Conservation (phyloP, 176 grass and related monocot genomes). For the Triticum monococcum region DNA sequence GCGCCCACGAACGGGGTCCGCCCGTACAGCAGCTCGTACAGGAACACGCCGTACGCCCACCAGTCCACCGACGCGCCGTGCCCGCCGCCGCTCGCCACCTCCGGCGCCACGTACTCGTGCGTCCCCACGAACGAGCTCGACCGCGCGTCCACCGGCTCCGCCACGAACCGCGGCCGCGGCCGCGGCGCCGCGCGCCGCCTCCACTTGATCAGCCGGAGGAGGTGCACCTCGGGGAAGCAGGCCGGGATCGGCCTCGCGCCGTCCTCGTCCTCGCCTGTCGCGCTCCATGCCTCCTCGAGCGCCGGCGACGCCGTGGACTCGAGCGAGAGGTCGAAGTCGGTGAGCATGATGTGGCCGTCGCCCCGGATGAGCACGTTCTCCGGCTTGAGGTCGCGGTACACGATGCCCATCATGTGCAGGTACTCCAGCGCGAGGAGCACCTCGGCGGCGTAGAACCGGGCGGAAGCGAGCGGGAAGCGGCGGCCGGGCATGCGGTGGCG, state of each 20-base stretch:
- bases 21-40: slow-evolving; percentile 86
- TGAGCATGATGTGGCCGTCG: slow-evolving; percentile 98
- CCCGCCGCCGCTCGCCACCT: slow-evolving; percentile 69
- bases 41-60: slow-evolving; percentile 94
- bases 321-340: slow-evolving; percentile 97
- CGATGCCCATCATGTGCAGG: slow-evolving; percentile 98
- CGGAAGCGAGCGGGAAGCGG: slow-evolving; percentile 70
- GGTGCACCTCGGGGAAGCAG: slow-evolving; percentile 61
- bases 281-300: slow-evolving; percentile 41
- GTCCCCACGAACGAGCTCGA: slow-evolving; percentile 92
- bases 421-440: slow-evolving; percentile 92
- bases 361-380: slow-evolving; percentile 94
- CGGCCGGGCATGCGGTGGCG: slow-evolving; percentile 70
- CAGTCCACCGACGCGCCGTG: slow-evolving; percentile 94
- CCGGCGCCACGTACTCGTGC: slow-evolving; percentile 93
- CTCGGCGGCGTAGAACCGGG: slow-evolving; percentile 91
- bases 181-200: slow-evolving; percentile 8
- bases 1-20: slow-evolving; percentile 75
- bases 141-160: slow-evolving; percentile 72
- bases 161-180: slow-evolving; percentile 55
- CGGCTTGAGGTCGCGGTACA: slow-evolving; percentile 98
- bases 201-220: slow-evolving; percentile 38
- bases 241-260: not conserved
- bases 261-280: not conserved
- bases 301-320: slow-evolving; percentile 76